Conservation (phyloP, 495 filamentous ascomycete genomes). For the Tuber indicum region DNA sequence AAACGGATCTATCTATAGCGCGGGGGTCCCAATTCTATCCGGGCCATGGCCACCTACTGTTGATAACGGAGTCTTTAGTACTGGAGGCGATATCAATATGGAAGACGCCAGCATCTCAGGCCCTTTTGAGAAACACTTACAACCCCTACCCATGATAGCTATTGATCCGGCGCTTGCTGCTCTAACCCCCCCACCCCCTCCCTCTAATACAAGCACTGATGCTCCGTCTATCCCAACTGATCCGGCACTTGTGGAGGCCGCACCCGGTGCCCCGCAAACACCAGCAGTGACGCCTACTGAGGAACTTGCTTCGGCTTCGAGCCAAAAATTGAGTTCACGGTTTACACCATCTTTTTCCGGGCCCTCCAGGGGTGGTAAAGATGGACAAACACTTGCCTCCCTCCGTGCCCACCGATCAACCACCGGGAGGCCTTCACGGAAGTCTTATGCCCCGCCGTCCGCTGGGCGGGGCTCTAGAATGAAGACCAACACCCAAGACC, state of each 20-base stretch:
- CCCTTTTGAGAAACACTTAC: conserved; percentile 18
- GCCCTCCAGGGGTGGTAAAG: conserved; percentile 25
- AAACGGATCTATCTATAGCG: conserved; percentile 8
- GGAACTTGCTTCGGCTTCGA: conserved; percentile 5
- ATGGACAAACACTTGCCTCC: conserved; percentile 38
- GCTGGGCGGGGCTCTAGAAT: conserved; percentile 20
- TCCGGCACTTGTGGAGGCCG: conserved; percentile 27
- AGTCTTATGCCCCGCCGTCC: conserved; percentile 8
- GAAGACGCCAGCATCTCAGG: conserved; percentile 25
- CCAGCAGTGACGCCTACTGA: conserved; percentile 38
- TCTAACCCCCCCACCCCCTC: conserved; percentile 27
- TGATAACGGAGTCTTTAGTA: conserved; percentile 9
- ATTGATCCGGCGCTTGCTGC: conserved; percentile 36
- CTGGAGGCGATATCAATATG: conserved; percentile 29
- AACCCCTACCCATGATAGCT: conserved; percentile 17
- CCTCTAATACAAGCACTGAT: conserved; percentile 12
- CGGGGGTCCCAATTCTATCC: not conserved
- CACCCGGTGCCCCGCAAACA: conserved; percentile 27
- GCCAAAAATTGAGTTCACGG: not conserved
- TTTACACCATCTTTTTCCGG: not conserved
- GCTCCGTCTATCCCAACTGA: conserved; percentile 31
- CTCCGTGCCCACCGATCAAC: conserved; percentile 39
- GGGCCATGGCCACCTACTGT: not conserved
- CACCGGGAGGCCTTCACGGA: conserved; percentile 32
- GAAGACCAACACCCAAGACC: conserved; percentile 9